Conservation (phyloP, 306 rosid species). For the Cucurbita moschata region DNA sequence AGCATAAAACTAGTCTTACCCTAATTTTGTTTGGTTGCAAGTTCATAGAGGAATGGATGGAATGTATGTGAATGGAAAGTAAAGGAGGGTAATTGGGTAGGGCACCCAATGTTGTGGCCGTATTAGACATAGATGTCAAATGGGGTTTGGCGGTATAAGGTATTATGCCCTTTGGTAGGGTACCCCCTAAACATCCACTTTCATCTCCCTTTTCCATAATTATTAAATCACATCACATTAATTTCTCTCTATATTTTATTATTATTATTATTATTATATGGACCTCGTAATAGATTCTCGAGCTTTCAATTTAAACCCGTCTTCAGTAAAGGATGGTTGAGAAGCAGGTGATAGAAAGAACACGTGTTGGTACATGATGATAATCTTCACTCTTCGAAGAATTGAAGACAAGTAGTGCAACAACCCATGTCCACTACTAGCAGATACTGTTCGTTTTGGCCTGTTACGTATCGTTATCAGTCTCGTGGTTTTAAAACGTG, state of each 20-base stretch:
- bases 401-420: too few relatives aligned
- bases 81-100: slow-evolving; percentile 10
- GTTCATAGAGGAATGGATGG: neutral
- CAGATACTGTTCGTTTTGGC: too few relatives aligned
- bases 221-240: neutral
- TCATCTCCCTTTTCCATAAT: neutral
- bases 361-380: too few relatives aligned
- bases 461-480: too few relatives aligned
- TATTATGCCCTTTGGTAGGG: slow-evolving; percentile 2
- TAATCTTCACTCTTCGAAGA: too few relatives aligned
- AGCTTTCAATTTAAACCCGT: too few relatives aligned
- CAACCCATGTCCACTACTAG: too few relatives aligned
- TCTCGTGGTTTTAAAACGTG: too few relatives aligned
- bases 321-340: too few relatives aligned
- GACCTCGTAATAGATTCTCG: neutral
- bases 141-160: slow-evolving; percentile 8
- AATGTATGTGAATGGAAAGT: neutral
- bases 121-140: slow-evolving; percentile 23
- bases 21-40: neutral
- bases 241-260: neutral
- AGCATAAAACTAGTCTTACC: neutral
- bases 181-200: slow-evolving; percentile 7
- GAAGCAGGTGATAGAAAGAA: too few relatives aligned
- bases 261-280: neutral
- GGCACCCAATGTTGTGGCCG: slow-evolving; percentile 25